Conservation (phyloP, 192 early-diverging fungal species). For the Linnemannia exigua region DNA sequence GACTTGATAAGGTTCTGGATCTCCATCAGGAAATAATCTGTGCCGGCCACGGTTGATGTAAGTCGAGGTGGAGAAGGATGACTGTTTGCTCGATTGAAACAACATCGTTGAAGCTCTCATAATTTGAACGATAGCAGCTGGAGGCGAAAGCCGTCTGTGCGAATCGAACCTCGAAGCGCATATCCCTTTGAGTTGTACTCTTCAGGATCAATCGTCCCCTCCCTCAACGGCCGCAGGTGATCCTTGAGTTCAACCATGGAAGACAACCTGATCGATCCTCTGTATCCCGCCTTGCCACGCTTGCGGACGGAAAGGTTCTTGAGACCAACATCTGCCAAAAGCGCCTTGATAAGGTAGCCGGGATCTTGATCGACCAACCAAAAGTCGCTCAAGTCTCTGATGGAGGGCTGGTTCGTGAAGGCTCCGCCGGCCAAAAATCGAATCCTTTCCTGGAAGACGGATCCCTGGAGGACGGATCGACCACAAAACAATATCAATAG, state of each 20-base stretch:
- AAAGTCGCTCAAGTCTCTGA: not conserved
- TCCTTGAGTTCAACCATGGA: not conserved
- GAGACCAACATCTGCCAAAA: not conserved
- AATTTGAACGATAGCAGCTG: not conserved
- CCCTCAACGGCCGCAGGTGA: not conserved
- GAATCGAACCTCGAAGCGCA: not conserved
- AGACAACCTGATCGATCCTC: not conserved
- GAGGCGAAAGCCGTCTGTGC: not conserved
- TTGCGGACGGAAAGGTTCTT: not conserved
- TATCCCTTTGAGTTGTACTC: not conserved
- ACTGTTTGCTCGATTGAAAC: not conserved
- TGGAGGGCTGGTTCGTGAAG: not conserved
- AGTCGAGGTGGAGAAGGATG: not conserved
- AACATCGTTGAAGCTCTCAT: not conserved
- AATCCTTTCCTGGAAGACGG: not conserved
- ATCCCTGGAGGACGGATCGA: not conserved
- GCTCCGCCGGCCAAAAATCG: not conserved
- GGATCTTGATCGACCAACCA: not conserved
- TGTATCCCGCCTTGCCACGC: not conserved
- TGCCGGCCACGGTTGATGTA: conserved; percentile 1
- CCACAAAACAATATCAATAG: not conserved
- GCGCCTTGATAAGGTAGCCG: not conserved
- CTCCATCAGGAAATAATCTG: not conserved
- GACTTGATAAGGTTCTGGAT: conserved; percentile 15
- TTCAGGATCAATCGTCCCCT: not conserved